Conservation (phyloP, 2,329 filamentous ascomycete species). For the Teratosphaeria nubilosa region DNA sequence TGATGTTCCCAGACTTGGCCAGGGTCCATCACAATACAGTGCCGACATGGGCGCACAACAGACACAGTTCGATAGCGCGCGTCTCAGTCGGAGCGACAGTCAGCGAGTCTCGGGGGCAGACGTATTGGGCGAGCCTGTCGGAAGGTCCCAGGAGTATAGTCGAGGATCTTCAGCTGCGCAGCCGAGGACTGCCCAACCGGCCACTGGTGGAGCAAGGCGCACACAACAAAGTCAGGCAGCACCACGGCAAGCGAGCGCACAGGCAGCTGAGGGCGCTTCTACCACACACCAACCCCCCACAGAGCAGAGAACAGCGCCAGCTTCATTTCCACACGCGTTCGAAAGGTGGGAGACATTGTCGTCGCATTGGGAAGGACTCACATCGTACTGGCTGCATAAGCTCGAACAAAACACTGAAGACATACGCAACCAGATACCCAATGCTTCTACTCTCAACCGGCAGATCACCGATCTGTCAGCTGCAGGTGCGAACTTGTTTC, state of each 20-base stretch:
- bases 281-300: slow-evolving; percentile 6
- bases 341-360: slow-evolving; percentile 96
- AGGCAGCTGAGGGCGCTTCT: slow-evolving; percentile 9
- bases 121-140: slow-evolving; percentile 22
- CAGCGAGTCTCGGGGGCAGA: slow-evolving; percentile 23
- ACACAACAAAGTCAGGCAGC: slow-evolving; percentile 15
- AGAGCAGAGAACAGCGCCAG: slow-evolving; percentile 31
- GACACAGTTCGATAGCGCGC: slow-evolving; percentile 14
- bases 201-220: slow-evolving; percentile 12
- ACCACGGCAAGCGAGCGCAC: slow-evolving; percentile 15
- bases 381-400: slow-evolving; percentile 91
- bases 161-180: slow-evolving; percentile 12
- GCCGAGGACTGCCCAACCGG: slow-evolving; percentile 13
- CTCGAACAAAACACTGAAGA: slow-evolving; percentile 85
- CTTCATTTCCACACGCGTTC: slow-evolving; percentile 89
- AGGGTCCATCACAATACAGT: slow-evolving; percentile 20
- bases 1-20: slow-evolving; percentile 13
- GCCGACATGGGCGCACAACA: slow-evolving; percentile 15
- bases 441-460: slow-evolving; percentile 79
- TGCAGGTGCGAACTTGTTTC: slow-evolving; percentile 91
- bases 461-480: slow-evolving; percentile 97
- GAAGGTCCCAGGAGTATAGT: slow-evolving; percentile 15
- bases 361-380: slow-evolving; percentile 95
- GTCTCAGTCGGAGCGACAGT: slow-evolving; percentile 11
- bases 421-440: slow-evolving; percentile 61